Evolutionary conservation across 495 filamentous ascomycete genomes (phyloP).

Genomic region (Penicillium herquei): DNA sequence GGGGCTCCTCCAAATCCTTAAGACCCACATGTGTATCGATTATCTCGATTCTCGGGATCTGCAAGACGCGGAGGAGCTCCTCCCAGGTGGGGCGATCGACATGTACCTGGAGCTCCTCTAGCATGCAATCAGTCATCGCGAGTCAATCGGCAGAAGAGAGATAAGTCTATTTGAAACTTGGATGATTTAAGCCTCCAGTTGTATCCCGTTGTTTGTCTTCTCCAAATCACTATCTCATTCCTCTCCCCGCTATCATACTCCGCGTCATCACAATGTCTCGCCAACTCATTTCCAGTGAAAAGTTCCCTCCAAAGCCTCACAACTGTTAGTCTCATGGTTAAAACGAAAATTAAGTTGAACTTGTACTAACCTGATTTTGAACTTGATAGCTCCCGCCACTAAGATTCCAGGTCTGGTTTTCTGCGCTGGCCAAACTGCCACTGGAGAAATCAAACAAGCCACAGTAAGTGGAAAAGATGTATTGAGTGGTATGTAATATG

Average conservation of each 20-base stretch:
- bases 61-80: too few relatives aligned
- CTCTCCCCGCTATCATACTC: background rate
- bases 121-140: too few relatives aligned
- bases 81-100: too few relatives aligned
- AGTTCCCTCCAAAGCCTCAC: constrained; percentile 42
- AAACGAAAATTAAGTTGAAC: too few relatives aligned
- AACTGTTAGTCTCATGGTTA: constrained; percentile 28
- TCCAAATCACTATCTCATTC: background rate
- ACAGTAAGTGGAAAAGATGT: constrained; percentile 25
- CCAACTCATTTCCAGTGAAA: constrained; percentile 41
- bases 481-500: background rate
- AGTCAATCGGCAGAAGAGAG: too few relatives aligned
- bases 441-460: constrained; percentile 41
- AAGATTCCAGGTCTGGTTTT: constrained; percentile 43
- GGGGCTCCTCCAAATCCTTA: too few relatives aligned
- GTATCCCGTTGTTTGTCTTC: too few relatives aligned
- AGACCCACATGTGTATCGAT: background rate
- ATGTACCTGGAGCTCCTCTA: background rate
- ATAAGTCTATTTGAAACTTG: too few relatives aligned
- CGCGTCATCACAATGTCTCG: constrained; percentile 31
- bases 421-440: constrained; percentile 41
- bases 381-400: constrained; percentile 27
- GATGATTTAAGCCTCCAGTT: too few relatives aligned
- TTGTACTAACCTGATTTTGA: too few relatives aligned
- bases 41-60: background rate